Evolutionary conservation across 208 protist species (phyloP), one percentile per base, ranked within the genome.

Genomic region (Wallacemonas sp.): DNA sequence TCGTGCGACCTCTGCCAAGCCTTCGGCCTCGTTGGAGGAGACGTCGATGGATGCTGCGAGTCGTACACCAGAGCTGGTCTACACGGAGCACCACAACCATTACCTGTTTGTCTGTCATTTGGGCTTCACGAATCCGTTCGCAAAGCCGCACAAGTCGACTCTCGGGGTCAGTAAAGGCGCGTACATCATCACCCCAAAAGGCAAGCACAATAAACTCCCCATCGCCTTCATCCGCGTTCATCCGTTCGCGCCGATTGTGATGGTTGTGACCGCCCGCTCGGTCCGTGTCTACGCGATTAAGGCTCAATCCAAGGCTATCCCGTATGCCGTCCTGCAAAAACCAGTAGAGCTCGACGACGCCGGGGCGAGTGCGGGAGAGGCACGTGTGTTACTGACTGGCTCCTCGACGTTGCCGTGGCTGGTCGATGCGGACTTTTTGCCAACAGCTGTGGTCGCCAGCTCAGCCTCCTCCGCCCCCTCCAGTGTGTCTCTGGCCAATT

Each of bases 231-330:
- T 82, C 38, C 60, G 70, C 31, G 76, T 58, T 2, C 70, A 82
- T 47, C 76, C 76, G 9, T 72, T 82, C 1, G 76, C 76, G 5
- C 76, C 76, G 6, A 64, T 82, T 1, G 56, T 82, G 30, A 19
- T 77, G 30, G 17, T 68, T 12, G 27, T 72, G 15, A 56, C 71
- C 14, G 61, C 63, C 33, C 34, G 51, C 5, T 36, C 69, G 1
- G 59, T 82, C 44, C 66, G 75, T 41, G 70, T 82, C 21, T 82
- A 62, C 34, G 59, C 54, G 27, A 19, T 76, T n/a, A 22, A 66
- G 26, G 55, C 63, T 17, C 59, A 62, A 5, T 3, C 14, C 21
- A 45, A 49, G 22, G 41, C 56, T 26, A 28, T 36, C 4, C 56
- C 56, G 24, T 49, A 62, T 34, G 56, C 41, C 11, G 56, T 62